These are phyloP conservation scores for Tetragonia tetragonoides DNA, from an alignment of 148 eudicot species.

Conservation along the genomic window DNA sequence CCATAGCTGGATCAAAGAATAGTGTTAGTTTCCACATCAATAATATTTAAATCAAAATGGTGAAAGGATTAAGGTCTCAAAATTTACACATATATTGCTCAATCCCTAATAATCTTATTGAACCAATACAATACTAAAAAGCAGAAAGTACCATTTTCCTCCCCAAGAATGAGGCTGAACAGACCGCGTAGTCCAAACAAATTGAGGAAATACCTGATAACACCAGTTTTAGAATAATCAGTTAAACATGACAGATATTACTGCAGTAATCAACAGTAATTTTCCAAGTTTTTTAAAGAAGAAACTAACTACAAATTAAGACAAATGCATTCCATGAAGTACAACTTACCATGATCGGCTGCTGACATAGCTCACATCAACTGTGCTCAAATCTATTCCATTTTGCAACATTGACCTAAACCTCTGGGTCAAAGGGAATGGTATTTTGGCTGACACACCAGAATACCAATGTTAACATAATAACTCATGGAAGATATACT, in stretches of 20 bases:
- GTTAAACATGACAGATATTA: background rate
- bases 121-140: conserved; percentile 10
- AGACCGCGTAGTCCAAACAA: conserved; percentile 91
- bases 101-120: background rate
- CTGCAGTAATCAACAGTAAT: background rate
- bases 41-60: background rate
- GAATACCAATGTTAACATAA: background rate
- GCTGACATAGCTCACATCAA: conserved; percentile 98
- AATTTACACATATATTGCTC: background rate
- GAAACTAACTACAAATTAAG: background rate
- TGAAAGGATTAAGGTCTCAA: background rate
- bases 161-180: conserved; percentile 92
- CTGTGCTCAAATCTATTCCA: conserved; percentile 96
- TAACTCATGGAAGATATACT: background rate
- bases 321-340: conserved; percentile 1
- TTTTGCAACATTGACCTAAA: conserved; percentile 95
- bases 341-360: conserved; percentile 86
- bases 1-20: conserved; percentile 61
- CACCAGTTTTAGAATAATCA: conserved; percentile 6
- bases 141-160: conserved; percentile 76
- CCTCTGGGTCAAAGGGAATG: conserved; percentile 96
- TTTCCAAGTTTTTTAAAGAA: background rate
- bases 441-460: conserved; percentile 76
- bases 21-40: conserved; percentile 2
- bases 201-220: conserved; percentile 90